Evolutionary conservation across 2,329 filamentous ascomycete species (phyloP).

Genomic region (Chaetomiaceae sp.): DNA sequence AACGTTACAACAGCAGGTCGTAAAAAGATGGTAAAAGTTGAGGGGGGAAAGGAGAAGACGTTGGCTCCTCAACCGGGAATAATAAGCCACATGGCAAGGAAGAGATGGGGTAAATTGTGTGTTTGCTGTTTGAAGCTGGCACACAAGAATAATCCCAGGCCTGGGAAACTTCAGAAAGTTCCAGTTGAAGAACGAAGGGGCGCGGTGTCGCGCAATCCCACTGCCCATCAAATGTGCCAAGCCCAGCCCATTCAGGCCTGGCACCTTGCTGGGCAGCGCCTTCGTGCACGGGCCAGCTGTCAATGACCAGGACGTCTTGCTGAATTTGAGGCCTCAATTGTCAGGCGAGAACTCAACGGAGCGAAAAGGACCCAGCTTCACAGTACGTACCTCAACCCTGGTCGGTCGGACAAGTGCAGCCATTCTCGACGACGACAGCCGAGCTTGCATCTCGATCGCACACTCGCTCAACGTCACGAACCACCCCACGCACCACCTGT

Average conservation of each 20-base stretch:
- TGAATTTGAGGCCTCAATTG: conserved; percentile 11
- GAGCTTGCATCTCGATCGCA: conserved; percentile 2
- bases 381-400: conserved; percentile 16
- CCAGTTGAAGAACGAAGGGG: background rate
- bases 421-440: background rate
- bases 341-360: too few relatives aligned
- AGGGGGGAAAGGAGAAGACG: conserved; percentile 2
- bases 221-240: conserved; percentile 2
- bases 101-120: background rate
- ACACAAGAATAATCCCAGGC: conserved; percentile 9
- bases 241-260: conserved; percentile 1
- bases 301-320: background rate
- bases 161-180: background rate
- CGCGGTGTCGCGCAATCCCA: background rate
- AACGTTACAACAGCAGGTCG: background rate
- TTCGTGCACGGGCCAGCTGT: background rate
- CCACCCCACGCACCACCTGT: background rate
- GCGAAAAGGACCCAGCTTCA: too few relatives aligned
- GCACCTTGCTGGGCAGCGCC: conserved; percentile 16
- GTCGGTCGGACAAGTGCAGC: background rate
- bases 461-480: conserved; percentile 7
- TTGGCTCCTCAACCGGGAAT: conserved; percentile 17
- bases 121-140: background rate
- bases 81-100: conserved; percentile 16
- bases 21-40: background rate